Evolutionary conservation across 2,329 filamentous ascomycete species (phyloP).

Genomic region (Xylariales sp.): DNA sequence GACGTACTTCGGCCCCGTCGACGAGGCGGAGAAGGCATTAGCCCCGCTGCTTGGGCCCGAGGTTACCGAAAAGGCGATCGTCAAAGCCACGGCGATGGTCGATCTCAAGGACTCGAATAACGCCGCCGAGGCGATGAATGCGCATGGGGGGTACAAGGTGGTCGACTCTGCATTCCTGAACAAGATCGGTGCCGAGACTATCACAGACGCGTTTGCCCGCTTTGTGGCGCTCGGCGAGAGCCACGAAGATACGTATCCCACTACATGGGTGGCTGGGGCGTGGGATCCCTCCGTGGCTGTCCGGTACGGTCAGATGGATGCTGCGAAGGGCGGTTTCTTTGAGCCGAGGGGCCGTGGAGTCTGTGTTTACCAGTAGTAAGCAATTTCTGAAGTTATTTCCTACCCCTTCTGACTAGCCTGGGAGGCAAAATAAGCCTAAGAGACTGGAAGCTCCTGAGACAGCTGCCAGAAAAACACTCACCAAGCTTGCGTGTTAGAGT

Average conservation of each 20-base stretch:
- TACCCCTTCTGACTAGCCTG: too few species aligned
- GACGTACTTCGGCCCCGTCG: neutral
- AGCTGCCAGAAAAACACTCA: too few species aligned
- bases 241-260: neutral
- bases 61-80: neutral
- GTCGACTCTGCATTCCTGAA: neutral
- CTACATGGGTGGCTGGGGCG: neutral
- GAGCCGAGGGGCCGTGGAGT: neutral
- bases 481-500: too few species aligned
- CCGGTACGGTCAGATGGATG: neutral
- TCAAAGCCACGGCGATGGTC: neutral
- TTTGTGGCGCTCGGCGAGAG: neutral
- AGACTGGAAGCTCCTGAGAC: too few species aligned
- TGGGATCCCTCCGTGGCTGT: neutral
- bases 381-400: too few species aligned
- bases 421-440: too few species aligned
- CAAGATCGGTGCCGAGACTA: neutral
- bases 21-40: neutral
- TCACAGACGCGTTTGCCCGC: neutral
- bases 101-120: neutral
- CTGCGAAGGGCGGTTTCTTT: neutral
- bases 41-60: neutral
- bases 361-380: neutral
- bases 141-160: constrained; percentile 1
- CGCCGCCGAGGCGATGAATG: neutral